phyloP scores from a whole-genome alignment of 805 yeast genomes.

The Scheffersomyces amazonensis region DNA sequence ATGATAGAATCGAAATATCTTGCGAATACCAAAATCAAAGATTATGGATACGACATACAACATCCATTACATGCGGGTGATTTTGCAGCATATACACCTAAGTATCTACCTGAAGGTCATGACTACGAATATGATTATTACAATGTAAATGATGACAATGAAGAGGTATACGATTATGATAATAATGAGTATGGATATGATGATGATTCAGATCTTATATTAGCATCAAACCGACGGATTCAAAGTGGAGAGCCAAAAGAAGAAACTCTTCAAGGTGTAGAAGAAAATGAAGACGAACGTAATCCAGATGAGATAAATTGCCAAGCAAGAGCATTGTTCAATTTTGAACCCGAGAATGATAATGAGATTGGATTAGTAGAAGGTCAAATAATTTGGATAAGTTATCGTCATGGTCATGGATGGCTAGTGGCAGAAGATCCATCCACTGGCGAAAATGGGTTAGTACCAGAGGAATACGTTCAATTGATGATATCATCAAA shows the following conservation, averaged over 20 bases:
- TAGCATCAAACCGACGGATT: too few species aligned
- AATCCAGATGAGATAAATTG: conserved; percentile 37
- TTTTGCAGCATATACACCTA: conserved; percentile 4
- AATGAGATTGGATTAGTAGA: conserved; percentile 78
- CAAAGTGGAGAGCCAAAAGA: too few species aligned
- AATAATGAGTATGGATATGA: conserved; percentile 9
- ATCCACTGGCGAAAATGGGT: conserved; percentile 74
- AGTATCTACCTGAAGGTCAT: neutral
- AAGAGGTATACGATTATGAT: conserved; percentile 5
- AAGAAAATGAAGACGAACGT: conserved; percentile 7
- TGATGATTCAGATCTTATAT: conserved; percentile 1
- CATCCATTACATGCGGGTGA: conserved; percentile 72
- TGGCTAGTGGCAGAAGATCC: conserved; percentile 95
- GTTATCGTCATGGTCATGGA: conserved; percentile 95
- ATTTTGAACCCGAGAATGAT: conserved; percentile 90
- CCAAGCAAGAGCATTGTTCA: conserved; percentile 83
- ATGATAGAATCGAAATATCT: too few species aligned
- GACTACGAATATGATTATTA: conserved; percentile 4
- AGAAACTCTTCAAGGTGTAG: too few species aligned
- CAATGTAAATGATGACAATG: conserved; percentile 2
- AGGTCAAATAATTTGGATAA: conserved; percentile 82
- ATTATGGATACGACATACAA: conserved; percentile 72
- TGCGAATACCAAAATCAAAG: conserved; percentile 52
- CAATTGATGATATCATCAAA: conserved; percentile 32
- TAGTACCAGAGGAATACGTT: conserved; percentile 94